phyloP scores from a whole-genome alignment of 352 stramenopile genomes.

The Phytophthora aleatoria region DNA sequence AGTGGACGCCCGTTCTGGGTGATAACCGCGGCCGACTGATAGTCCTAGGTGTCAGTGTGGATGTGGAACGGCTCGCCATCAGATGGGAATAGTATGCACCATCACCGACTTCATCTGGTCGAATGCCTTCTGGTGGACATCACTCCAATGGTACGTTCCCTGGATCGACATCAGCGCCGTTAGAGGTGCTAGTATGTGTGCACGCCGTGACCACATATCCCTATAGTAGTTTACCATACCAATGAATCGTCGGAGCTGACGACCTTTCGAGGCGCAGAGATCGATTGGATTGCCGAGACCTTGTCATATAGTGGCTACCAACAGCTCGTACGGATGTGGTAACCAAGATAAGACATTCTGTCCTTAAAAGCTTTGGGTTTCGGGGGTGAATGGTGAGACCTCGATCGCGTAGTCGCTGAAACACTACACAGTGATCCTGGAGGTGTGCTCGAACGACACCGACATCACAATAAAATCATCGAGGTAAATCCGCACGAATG shows the following conservation, averaged over 20 bases:
- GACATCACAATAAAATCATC: conserved; percentile 10
- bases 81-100: conserved; percentile 1
- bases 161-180: conserved; percentile 1
- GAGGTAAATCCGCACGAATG: conserved; percentile 1
- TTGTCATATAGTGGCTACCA: background rate
- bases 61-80: conserved; percentile 4
- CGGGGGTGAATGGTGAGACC: conserved; percentile 1
- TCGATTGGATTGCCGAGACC: conserved; percentile 1
- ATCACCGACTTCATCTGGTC: conserved; percentile 6
- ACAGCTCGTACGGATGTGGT: background rate
- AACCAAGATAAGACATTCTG: background rate
- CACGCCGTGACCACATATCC: conserved; percentile 4
- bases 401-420: conserved; percentile 3
- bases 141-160: background rate
- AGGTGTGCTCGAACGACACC: conserved; percentile 4
- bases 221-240: conserved; percentile 8
- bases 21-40: conserved; percentile 6
- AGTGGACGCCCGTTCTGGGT: conserved; percentile 5
- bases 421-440: background rate
- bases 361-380: background rate
- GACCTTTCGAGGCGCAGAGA: background rate
- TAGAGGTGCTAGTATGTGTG: conserved; percentile 2
- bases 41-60: conserved; percentile 5
- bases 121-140: background rate
- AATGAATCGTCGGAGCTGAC: conserved; percentile 1